Base-by-base conservation (phyloP, 169 alveolate genomes). In the Plasmodium ovale region DNA sequence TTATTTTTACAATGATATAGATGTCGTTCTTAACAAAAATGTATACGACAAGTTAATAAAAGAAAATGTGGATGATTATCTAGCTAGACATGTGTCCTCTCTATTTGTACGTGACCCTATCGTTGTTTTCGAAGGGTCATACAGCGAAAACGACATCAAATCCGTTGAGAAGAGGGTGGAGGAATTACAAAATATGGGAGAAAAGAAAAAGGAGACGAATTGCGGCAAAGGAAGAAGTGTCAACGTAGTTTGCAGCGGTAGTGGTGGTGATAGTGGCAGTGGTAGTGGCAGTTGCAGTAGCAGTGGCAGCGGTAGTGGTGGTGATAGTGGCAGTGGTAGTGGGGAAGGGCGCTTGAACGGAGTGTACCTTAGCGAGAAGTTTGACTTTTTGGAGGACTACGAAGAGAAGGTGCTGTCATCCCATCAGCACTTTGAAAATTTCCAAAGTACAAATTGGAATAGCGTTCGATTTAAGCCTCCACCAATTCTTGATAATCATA, bases 401-500 rank as follows among this genome's bases (percentile, higher is more conserved):
- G 84, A 82, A 82, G 90, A 82, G 42, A 82, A 67, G 12, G 90
- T 82, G 3, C 27, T 82, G 6, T 82, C 90, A 25, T 82, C 90
- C 4, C 82, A 82, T 88, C 60, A 72, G 27, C 99, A 98, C 85
- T 98, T 97, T 85, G 99, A 98, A 90, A 95, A 95, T 68, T 92
- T 98, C 37, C 97, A 98, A 92, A 94, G 98, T 27, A 96, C 99
- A 10, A 98, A 98, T 94, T 98, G 99, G 99, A 97, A 97, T 88
- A 94, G 99, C 16, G 97, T 98, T 25, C 96, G 99, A 53, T 97
- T 98, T 94, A 98, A 98, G 94, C 98, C 98, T 0, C 99, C 99
- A 0, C 98, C 99, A 5, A 74, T 94, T 33, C 35, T 87, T 14
- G 59, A 35, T 58, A 68, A 33, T 70, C 87, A 89, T 56, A 87